Conservation (phyloP, 805 yeast species). For the Wickerhamomyces bovis region DNA sequence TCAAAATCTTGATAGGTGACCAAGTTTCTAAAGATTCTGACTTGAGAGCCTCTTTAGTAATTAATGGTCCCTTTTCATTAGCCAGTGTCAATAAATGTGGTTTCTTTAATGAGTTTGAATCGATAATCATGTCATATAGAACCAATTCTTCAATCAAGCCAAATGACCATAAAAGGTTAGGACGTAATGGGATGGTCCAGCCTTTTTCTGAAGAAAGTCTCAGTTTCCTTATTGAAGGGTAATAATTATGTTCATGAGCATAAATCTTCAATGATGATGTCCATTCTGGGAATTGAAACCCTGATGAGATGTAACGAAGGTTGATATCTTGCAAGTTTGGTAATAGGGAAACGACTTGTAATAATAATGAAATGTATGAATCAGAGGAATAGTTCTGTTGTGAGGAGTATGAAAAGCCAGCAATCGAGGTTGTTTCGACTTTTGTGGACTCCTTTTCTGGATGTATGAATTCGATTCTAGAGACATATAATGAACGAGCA, state of each 20-base stretch:
- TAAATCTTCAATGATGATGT: constrained; percentile 21
- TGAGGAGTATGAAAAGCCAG: constrained; percentile 20
- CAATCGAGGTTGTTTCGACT: constrained; percentile 15
- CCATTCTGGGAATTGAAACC: constrained; percentile 36
- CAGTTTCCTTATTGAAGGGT: constrained; percentile 28
- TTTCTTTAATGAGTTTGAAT: constrained; percentile 32
- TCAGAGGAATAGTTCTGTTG: constrained; percentile 13
- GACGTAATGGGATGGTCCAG: constrained; percentile 47
- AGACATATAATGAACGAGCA: constrained; percentile 19
- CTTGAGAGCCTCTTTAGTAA: constrained; percentile 15
- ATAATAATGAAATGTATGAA: constrained; percentile 29
- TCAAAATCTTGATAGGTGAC: constrained; percentile 30
- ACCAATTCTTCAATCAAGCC: constrained; percentile 38
- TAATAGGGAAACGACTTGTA: constrained; percentile 39
- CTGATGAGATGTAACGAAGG: constrained; percentile 43
- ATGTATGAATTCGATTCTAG: constrained; percentile 12
- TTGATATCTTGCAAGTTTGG: constrained; percentile 39
- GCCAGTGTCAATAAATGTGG: constrained; percentile 17
- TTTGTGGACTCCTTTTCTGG: constrained; percentile 14
- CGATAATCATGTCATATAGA: constrained; percentile 43
- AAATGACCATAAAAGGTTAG: constrained; percentile 40
- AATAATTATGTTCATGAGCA: constrained; percentile 22
- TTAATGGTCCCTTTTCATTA: constrained; percentile 20
- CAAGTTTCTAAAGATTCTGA: constrained; percentile 16
- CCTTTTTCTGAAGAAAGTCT: constrained; percentile 38